phyloP scores from a whole-genome alignment of 495 filamentous ascomycete genomes.

The Alectoria sarmentosa region DNA sequence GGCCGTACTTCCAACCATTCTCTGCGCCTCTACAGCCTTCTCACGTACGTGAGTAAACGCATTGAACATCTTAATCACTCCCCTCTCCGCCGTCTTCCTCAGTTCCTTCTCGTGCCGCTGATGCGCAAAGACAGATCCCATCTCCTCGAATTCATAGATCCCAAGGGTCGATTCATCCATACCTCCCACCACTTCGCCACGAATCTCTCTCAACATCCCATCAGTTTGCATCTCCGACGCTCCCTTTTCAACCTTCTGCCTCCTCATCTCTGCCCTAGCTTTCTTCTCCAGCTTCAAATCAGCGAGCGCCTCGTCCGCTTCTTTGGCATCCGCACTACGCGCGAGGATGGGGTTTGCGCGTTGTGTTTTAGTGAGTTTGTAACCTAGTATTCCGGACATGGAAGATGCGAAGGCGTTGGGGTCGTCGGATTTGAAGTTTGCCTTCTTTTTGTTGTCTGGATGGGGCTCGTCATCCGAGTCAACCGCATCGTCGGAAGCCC shows the following conservation, averaged over 20 bases:
- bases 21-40: constrained; percentile 65
- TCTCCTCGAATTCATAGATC: background rate
- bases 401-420: constrained; percentile 83
- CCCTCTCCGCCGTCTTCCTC: constrained; percentile 79
- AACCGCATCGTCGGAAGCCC: constrained; percentile 7
- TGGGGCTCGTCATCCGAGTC: background rate
- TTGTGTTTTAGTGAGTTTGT: constrained; percentile 73
- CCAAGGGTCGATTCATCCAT: background rate
- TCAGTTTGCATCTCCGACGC: no score
- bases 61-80: constrained; percentile 93
- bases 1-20: constrained; percentile 62
- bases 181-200: background rate
- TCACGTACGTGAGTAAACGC: constrained; percentile 89
- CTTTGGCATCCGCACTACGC: constrained; percentile 44
- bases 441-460: constrained; percentile 25
- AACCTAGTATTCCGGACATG: constrained; percentile 81
- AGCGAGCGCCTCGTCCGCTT: constrained; percentile 18
- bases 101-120: constrained; percentile 56
- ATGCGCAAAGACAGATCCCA: background rate
- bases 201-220: background rate
- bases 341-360: constrained; percentile 85
- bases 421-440: constrained; percentile 73
- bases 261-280: constrained; percentile 29
- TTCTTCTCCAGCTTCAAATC: constrained; percentile 45
- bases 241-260: constrained; percentile 43